These are phyloP conservation scores for Metschnikowia proteae DNA, from an alignment of 805 yeast species.

Conservation along the genomic window DNA sequence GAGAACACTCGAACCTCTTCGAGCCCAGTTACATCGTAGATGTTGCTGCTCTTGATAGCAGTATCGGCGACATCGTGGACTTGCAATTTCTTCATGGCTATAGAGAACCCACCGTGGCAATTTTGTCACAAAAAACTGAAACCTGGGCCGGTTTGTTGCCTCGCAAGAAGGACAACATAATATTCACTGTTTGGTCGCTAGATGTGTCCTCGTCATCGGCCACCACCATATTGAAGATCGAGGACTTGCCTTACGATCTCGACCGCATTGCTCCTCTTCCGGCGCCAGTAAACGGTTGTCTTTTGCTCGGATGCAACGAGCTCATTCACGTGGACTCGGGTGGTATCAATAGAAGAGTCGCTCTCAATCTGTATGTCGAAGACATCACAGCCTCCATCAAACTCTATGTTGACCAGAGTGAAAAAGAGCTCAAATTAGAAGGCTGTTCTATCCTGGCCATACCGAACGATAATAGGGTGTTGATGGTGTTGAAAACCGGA, in stretches of 20 bases:
- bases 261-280: constrained; percentile 60
- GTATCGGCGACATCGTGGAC: constrained; percentile 64
- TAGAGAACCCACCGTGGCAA: constrained; percentile 76
- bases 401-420: constrained; percentile 44
- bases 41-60: constrained; percentile 52
- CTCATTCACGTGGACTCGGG: constrained; percentile 75
- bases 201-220: constrained; percentile 57
- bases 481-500: constrained; percentile 32
- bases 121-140: constrained; percentile 49
- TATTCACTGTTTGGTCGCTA: constrained; percentile 61
- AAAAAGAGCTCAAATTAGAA: constrained; percentile 53
- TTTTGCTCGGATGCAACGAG: constrained; percentile 72
- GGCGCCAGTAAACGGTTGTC: constrained; percentile 64
- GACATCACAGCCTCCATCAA: constrained; percentile 34
- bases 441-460: constrained; percentile 38
- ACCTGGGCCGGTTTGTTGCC: constrained; percentile 81
- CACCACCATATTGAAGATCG: constrained; percentile 63
- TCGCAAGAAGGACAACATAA: constrained; percentile 56
- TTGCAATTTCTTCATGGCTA: constrained; percentile 69
- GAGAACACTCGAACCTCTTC: constrained; percentile 25
- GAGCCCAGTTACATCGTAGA: constrained; percentile 57
- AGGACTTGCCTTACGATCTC: constrained; percentile 70
- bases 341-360: constrained; percentile 61
- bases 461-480: constrained; percentile 34
- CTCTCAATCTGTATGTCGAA: constrained; percentile 54